phyloP scores from a whole-genome alignment of 2,329 filamentous ascomycete species.

The Drechslerella stenobrocha region DNA sequence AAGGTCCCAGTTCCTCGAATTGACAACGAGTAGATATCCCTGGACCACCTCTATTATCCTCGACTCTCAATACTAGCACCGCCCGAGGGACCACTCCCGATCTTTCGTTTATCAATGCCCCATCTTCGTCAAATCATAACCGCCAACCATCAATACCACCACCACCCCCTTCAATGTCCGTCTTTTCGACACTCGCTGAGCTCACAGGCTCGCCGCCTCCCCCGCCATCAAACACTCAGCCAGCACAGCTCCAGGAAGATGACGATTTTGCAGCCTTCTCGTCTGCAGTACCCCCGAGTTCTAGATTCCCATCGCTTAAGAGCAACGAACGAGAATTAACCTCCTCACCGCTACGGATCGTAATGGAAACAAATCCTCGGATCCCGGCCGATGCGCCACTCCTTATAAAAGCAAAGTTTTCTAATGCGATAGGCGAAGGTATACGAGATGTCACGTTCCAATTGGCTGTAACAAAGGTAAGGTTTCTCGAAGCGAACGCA shows the following conservation, averaged over 20 bases:
- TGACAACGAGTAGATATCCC: conserved; percentile 62
- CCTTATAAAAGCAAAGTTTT: conserved; percentile 75
- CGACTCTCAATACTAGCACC: conserved; percentile 65
- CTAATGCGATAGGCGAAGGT: conserved; percentile 72
- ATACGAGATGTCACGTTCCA: conserved; percentile 85
- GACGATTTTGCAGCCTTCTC: conserved; percentile 93
- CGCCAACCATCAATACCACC: conserved; percentile 43
- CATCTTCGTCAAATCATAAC: conserved; percentile 45
- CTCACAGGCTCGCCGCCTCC: conserved; percentile 61
- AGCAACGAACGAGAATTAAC: conserved; percentile 69
- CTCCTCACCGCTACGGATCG: conserved; percentile 71
- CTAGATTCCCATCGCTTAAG: conserved; percentile 60
- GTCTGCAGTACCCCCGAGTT: conserved; percentile 73
- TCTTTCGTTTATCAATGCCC: conserved; percentile 47
- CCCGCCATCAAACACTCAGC: conserved; percentile 55
- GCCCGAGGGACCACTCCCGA: conserved; percentile 56
- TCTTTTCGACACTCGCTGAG: conserved; percentile 61
- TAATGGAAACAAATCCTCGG: conserved; percentile 66
- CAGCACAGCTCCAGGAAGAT: conserved; percentile 56
- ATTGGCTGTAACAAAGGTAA: conserved; percentile 88
- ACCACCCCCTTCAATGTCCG: conserved; percentile 58
- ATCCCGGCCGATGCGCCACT: conserved; percentile 65
- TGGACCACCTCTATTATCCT: conserved; percentile 66
- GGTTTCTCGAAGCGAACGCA: conserved; percentile 36
- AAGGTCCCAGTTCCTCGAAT: conserved; percentile 49